phyloP scores from a whole-genome alignment of 2,329 filamentous ascomycete species.

The Orbilia ellipsospora region DNA sequence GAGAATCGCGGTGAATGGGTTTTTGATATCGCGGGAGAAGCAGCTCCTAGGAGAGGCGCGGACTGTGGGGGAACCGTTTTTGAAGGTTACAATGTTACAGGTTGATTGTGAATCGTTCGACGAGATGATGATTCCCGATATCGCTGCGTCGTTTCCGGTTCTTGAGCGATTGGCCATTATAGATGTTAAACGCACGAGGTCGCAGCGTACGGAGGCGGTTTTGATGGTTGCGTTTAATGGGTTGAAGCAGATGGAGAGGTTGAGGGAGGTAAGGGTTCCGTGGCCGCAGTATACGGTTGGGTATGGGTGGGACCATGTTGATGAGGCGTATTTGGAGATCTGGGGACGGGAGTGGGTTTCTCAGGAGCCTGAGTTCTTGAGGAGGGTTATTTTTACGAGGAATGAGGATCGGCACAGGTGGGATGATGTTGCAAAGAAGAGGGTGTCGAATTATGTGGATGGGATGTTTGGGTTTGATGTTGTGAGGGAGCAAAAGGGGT shows the following conservation, averaged over 20 bases:
- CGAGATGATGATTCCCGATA: background rate
- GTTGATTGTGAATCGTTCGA: background rate
- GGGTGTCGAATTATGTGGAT: background rate
- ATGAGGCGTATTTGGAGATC: background rate
- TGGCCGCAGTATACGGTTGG: background rate
- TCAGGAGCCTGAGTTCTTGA: background rate
- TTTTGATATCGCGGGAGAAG: background rate
- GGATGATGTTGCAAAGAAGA: too few relatives aligned
- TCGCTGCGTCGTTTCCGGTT: background rate
- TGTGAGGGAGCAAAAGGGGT: background rate
- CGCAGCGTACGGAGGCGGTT: background rate
- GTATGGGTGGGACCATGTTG: background rate
- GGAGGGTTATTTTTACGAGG: background rate
- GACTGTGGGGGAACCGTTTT: too few relatives aligned
- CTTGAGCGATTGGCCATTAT: background rate
- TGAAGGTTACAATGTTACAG: background rate
- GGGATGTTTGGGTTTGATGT: background rate
- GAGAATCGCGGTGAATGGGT: background rate
- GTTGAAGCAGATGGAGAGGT: background rate
- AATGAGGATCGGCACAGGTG: background rate
- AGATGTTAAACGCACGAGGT: background rate
- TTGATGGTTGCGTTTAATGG: background rate
- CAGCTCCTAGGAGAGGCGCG: too few relatives aligned
- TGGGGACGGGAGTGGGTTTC: background rate
- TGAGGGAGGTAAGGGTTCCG: background rate